phyloP scores from a whole-genome alignment of 164 flowering plant genomes.

The Akebia trifoliata region DNA sequence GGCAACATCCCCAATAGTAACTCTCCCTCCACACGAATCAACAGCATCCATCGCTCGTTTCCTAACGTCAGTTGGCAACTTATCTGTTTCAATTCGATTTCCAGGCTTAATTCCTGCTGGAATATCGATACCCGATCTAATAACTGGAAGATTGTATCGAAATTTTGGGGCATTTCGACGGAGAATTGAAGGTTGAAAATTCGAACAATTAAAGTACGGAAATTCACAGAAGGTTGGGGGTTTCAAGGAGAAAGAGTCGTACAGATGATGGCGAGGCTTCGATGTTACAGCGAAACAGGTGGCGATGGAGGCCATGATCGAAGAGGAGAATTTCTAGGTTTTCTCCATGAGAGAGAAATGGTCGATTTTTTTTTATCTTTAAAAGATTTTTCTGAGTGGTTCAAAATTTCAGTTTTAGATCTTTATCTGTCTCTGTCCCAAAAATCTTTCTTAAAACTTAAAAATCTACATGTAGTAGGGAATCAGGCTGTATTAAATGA shows the following conservation, averaged over 20 bases:
- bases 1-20: constrained; percentile 86
- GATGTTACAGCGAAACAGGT: constrained; percentile 35
- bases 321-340: background rate
- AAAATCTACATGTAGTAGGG: too few relatives aligned
- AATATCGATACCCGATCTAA: constrained; percentile 38
- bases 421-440: background rate
- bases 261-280: constrained; percentile 12
- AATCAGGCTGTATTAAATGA: too few relatives aligned
- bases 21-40: constrained; percentile 76
- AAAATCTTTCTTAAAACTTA: too few relatives aligned
- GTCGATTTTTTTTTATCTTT: background rate
- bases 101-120: constrained; percentile 49
- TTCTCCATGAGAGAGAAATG: constrained; percentile 5
- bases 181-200: constrained; percentile 17
- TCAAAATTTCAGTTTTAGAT: constrained; percentile 10
- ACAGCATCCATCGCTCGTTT: constrained; percentile 83
- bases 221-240: constrained; percentile 12
- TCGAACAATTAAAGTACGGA: constrained; percentile 8
- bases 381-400: constrained; percentile 5
- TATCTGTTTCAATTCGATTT: constrained; percentile 62
- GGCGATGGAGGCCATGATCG: constrained; percentile 46
- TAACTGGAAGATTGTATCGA: constrained; percentile 14
- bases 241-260: constrained; percentile 2
- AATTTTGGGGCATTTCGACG: constrained; percentile 11
- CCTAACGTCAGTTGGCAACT: constrained; percentile 60